Evolutionary conservation across 78 protist species (phyloP), one percentile per base, ranked within the genome.

Genomic region (Chrysochromulina parva): DNA sequence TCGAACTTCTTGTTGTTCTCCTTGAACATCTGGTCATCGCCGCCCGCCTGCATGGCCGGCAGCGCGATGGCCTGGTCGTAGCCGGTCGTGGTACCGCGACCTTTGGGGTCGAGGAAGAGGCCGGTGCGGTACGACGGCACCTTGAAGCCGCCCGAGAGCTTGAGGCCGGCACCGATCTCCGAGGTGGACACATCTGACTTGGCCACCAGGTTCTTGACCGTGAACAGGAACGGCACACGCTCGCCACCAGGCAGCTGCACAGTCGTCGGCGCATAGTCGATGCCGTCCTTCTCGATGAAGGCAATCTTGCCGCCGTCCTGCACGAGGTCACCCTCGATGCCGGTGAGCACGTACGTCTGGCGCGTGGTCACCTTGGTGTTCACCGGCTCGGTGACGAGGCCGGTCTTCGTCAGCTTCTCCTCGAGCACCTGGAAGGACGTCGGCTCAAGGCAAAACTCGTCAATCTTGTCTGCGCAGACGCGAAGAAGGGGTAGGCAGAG

Each of bases 41-140:
- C 93, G 9, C 82, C 93, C 13, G 84, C 90, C 48, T 81, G 90
- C 52, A 81, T 86, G 55, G 88, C 93, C 20, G 93, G 93, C 6
- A 91, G 89, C 48, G 90, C 93, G 71, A 69, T 76, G 26, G 93
- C 93, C 87, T 59, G 69, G 85, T 91, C 93, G 69, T 91, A 91
- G 59, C 93, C 93, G 7, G 93, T 91, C 54, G 90, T 50, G 59
- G 60, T 80, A 38, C 93, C 93, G 59, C 93, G 93, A 48, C 93
- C 93, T 85, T 91, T 91, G n/a, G 93, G 93, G 93, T 91, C 93
- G 55, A 91, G 90, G 93, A 91, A 91, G 90, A 69, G 71, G 58
- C 90, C 88, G 47, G 87, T 62, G 84, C 93, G 93, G 93, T 91
- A 91, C 52, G 93, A 91, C n/a, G 93, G 93, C 20, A 91, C 93